Conservation (phyloP, 176 grass and related monocot genomes). For the Oryza rufipogon region DNA sequence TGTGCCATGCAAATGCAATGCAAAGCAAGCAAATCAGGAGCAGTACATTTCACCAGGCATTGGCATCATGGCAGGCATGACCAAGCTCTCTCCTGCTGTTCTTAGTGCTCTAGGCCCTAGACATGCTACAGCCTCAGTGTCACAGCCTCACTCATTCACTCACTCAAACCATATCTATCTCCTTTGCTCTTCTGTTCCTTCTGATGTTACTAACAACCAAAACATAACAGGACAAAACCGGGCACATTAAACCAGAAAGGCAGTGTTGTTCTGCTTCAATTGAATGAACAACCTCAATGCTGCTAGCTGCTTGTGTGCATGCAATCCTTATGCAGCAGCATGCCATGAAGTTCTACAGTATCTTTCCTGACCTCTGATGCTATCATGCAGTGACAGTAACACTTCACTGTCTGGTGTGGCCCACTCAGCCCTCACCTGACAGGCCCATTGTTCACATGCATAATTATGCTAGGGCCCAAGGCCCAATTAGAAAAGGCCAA, state of each 20-base stretch:
- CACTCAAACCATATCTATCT: background rate
- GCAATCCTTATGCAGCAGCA: slow-evolving; percentile 13
- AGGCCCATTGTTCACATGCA: slow-evolving; percentile 43
- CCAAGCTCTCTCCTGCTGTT: slow-evolving; percentile 42
- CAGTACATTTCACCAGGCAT: slow-evolving; percentile 52
- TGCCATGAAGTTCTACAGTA: background rate
- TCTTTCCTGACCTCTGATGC: slow-evolving; percentile 10
- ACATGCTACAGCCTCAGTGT: slow-evolving; percentile 40
- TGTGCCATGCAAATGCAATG: slow-evolving; percentile 58
- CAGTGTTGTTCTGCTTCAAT: slow-evolving; percentile 29
- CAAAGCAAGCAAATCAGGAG: slow-evolving; percentile 12
- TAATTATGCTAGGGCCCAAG: slow-evolving; percentile 34
- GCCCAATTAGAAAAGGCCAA: slow-evolving; percentile 19
- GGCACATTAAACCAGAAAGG: slow-evolving; percentile 29
- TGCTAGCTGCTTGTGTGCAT: slow-evolving; percentile 23
- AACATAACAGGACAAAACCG: slow-evolving; percentile 48
- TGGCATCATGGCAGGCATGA: slow-evolving; percentile 57
- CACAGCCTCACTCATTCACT: background rate
- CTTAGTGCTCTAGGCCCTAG: slow-evolving; percentile 28
- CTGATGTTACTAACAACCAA: slow-evolving; percentile 50
- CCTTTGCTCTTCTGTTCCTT: slow-evolving; percentile 12
- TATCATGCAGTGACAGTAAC: slow-evolving; percentile 31
- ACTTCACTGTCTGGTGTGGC: slow-evolving; percentile 34
- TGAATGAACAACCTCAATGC: slow-evolving; percentile 20
- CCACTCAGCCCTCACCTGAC: slow-evolving; percentile 29